These are phyloP conservation scores for Penicillium italicum DNA, from an alignment of 2,329 filamentous ascomycete genomes.

Conservation along the genomic window DNA sequence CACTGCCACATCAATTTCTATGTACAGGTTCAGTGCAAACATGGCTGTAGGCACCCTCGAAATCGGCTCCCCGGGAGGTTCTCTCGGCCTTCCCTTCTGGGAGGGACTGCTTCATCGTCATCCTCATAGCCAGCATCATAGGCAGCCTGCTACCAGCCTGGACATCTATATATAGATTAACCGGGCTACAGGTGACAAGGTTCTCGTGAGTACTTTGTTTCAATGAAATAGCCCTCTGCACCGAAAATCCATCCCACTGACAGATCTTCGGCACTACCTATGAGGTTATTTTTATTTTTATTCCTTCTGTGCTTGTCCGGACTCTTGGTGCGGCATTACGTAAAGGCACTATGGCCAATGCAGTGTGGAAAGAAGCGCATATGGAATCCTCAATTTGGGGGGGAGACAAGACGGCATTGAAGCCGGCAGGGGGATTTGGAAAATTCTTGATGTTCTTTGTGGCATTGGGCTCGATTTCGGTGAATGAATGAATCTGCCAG, in stretches of 20 bases:
- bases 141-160: conserved; percentile 30
- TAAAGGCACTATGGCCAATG: conserved; percentile 27
- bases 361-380: conserved; percentile 30
- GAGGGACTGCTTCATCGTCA: conserved; percentile 40
- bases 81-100: conserved; percentile 36
- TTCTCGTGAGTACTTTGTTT: conserved; percentile 24
- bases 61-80: conserved; percentile 32
- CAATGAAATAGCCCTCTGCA: not conserved
- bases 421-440: conserved; percentile 34
- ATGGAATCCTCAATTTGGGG: conserved; percentile 29
- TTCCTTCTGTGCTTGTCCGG: conserved; percentile 34
- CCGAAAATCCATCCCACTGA: not conserved
- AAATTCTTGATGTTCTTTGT: conserved; percentile 36
- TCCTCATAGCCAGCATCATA: conserved; percentile 33
- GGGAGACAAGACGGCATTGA: conserved; percentile 30
- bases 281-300: conserved; percentile 16
- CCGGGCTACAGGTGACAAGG: conserved; percentile 37
- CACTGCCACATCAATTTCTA: not conserved
- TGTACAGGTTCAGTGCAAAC: conserved; percentile 35
- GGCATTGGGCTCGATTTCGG: conserved; percentile 33
- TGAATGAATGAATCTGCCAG: conserved; percentile 11
- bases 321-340: conserved; percentile 34
- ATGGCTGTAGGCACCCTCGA: conserved; percentile 38
- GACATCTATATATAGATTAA: conserved; percentile 35
- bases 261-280: conserved; percentile 31